Evolutionary conservation across 2,329 filamentous ascomycete genomes (phyloP).

Genomic region (Alternaria incomplexa): DNA sequence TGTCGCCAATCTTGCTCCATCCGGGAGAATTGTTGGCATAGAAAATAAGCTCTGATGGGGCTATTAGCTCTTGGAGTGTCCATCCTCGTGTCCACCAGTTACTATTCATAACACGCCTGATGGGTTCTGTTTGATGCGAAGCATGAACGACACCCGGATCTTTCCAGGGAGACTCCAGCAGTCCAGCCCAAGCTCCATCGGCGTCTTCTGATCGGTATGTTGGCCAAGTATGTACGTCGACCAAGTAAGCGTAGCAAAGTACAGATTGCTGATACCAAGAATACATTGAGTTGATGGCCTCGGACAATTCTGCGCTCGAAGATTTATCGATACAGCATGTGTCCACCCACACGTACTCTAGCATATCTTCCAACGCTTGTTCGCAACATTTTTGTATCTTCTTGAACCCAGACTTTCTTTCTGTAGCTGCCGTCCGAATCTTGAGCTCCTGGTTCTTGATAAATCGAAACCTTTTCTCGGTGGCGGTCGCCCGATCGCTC

Average conservation of each 20-base stretch:
- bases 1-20: background rate
- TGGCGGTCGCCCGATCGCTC: background rate
- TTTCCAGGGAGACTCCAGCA: too few relatives aligned
- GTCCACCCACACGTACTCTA: background rate
- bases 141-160: too few relatives aligned
- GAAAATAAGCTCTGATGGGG: background rate
- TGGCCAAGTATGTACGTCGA: background rate
- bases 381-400: background rate
- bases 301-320: background rate
- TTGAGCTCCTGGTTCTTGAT: background rate
- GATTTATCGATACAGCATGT: background rate
- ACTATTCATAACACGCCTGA: background rate
- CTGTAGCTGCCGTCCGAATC: background rate
- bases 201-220: background rate
- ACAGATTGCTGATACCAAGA: background rate
- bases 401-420: background rate
- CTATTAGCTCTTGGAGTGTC: background rate
- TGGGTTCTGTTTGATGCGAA: background rate
- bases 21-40: fast-evolving
- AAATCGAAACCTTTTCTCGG: background rate
- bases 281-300: background rate
- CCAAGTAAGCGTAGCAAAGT: background rate
- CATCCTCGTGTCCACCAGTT: background rate
- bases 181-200: background rate
- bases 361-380: background rate